Evolutionary conservation across 2,329 filamentous ascomycete genomes (phyloP).

Genomic region (Cordyceps militaris): DNA sequence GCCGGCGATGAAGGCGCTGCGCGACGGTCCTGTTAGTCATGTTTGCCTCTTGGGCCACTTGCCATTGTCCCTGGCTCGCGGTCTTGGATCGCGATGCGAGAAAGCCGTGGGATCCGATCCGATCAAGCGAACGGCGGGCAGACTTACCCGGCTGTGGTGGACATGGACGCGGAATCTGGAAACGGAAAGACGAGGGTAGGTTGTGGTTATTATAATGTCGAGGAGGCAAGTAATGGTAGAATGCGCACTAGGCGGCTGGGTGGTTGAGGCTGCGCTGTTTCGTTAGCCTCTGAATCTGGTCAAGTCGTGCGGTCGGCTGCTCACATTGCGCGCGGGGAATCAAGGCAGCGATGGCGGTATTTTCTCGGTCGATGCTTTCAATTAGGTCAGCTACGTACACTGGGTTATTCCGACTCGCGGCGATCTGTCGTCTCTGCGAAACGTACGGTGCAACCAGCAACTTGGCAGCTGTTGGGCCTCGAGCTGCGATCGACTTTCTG

Average conservation of each 20-base stretch:
- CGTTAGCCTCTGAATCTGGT: neutral
- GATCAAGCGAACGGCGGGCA: neutral
- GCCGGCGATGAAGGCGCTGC: slow-evolving; percentile 84
- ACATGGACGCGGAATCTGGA: slow-evolving; percentile 7
- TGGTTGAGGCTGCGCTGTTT: slow-evolving; percentile 4
- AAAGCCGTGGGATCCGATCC: neutral
- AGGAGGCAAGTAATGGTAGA: neutral
- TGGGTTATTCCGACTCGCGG: neutral
- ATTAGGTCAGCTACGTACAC: neutral
- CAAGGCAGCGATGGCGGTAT: neutral
- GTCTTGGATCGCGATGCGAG: neutral
- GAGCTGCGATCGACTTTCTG: neutral
- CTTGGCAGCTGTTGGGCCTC: neutral
- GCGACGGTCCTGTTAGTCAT: neutral
- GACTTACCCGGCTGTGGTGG: slow-evolving; percentile 12
- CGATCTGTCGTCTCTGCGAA: neutral
- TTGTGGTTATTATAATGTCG: neutral
- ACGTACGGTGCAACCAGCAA: neutral
- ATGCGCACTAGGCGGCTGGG: neutral
- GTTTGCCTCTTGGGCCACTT: neutral
- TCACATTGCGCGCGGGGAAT: neutral
- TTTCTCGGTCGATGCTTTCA: neutral
- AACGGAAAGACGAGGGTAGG: neutral
- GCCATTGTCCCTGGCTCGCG: neutral
- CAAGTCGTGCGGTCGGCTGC: slow-evolving; percentile 1